These are phyloP conservation scores for Plasmodium adleri DNA, from an alignment of 169 alveolate genomes.

Conservation along the genomic window DNA sequence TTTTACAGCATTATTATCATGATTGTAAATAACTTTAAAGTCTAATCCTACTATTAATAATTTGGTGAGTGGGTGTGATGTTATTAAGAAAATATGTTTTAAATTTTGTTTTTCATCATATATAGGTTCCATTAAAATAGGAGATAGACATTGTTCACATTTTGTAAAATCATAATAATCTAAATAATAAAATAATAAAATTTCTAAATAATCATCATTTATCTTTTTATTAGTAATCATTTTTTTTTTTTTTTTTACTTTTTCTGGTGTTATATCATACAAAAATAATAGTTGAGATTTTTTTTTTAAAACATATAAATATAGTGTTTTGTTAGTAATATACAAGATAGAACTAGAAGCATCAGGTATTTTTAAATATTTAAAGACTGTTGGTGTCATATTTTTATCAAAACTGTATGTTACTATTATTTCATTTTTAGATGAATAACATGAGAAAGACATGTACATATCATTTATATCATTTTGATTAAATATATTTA, in stretches of 20 bases:
- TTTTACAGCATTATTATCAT: conserved; percentile 37
- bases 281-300: conserved; percentile 21
- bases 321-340: conserved; percentile 3
- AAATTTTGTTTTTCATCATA: conserved; percentile 60
- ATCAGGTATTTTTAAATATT: conserved; percentile 34
- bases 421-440: conserved; percentile 37
- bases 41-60: conserved; percentile 34
- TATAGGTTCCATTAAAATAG: conserved; percentile 73
- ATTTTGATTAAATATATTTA: conserved; percentile 1
- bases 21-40: conserved; percentile 2
- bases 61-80: conserved; percentile 42
- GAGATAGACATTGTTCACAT: conserved; percentile 47
- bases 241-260: conserved; percentile 18
- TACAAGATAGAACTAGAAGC: conserved; percentile 47
- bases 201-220: conserved; percentile 24
- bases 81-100: conserved; percentile 34
- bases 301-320: conserved; percentile 70
- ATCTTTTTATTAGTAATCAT: not conserved
- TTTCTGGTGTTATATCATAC: conserved; percentile 66
- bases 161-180: conserved; percentile 47
- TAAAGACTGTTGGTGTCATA: conserved; percentile 52
- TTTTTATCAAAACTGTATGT: conserved; percentile 44
- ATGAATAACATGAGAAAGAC: conserved; percentile 42
- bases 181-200: conserved; percentile 26
- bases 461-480: conserved; percentile 12